A percentile compares a stretch with the other conserved stretches of the same genome.
These are phyloP conservation scores for Gnaphalium uliginosum DNA, from an alignment of 129 eudicot species.

Conservation along the genomic window DNA sequence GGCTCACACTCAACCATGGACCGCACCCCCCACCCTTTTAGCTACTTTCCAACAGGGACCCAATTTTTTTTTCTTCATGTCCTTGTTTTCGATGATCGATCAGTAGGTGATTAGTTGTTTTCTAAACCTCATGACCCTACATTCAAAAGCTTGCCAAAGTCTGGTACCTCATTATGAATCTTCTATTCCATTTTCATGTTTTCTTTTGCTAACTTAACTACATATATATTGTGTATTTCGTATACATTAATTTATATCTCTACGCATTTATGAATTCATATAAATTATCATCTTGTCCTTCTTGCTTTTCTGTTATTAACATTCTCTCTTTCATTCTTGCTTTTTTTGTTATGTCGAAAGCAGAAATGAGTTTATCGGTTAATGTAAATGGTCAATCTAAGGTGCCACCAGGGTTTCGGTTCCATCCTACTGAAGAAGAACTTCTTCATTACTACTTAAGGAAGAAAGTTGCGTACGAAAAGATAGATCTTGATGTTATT, in stretches of 20 bases:
- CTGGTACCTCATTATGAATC: conserved; percentile 37
- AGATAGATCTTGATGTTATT: conserved; percentile 60
- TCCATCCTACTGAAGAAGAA: conserved; percentile 64
- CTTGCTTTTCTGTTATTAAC: conserved; percentile 25
- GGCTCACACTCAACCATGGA: conserved; percentile 27
- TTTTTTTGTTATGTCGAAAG: conserved; percentile 21
- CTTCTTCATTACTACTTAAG: conserved; percentile 53
- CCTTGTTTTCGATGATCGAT: conserved; percentile 18
- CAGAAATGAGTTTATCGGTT: conserved; percentile 46
- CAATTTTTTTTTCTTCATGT: not conserved
- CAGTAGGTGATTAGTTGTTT: conserved; percentile 42
- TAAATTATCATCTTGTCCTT: conserved; percentile 25
- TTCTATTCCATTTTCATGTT: conserved; percentile 45
- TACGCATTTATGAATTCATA: conserved; percentile 25
- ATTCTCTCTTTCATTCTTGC: not conserved
- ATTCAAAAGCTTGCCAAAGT: conserved; percentile 32
- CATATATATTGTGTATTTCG: conserved; percentile 9
- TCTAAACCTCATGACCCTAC: conserved; percentile 39
- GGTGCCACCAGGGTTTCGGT: conserved; percentile 64
- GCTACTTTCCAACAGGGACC: conserved; percentile 32
- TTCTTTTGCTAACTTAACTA: conserved; percentile 25
- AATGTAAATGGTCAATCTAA: conserved; percentile 58
- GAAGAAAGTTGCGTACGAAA: conserved; percentile 52
- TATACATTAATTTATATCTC: conserved; percentile 15
- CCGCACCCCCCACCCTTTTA: conserved; percentile 1